Evolutionary conservation across 2,329 filamentous ascomycete genomes (phyloP), one percentile per base, ranked within the genome.

Genomic region (Exophiala spinifera): DNA sequence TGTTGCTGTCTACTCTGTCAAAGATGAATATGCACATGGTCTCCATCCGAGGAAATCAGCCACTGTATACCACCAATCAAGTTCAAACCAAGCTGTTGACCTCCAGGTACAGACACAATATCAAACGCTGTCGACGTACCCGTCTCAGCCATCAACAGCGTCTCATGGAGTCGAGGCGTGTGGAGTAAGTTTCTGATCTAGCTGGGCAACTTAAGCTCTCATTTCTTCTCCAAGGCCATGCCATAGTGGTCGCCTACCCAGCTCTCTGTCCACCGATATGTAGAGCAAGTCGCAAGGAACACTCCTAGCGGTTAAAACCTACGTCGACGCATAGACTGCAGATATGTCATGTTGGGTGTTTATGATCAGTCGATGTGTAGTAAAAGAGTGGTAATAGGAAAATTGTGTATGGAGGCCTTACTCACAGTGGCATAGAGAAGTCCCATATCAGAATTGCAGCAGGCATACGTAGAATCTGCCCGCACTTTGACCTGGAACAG

Each of bases 271-370:
- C 33, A 61, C 45, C 59, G 59, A 43, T n/a, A 33, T 13, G 15
- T 8, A 14, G 25, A 6, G 31, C 43, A 19, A 47, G 54, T 21
- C 20, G 11, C 36, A 28, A 7, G 13, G 19, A 31, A 23, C 20
- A 5, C 14, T 6, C 7, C 7, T 15, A 37, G 21, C 14, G 11
- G 28, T 11, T 40, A 14, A 45, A 23, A 55, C 57, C 7, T 52
- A 60, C 57, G 2, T 63, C 57, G 31, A 58, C 50, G 59, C 61
- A 63, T 52, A n/a, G 59, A 61, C 45, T 61, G 44, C 36, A 57
- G 34, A 51, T 60, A 60, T 11, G 51, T 47, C 61, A 63, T 63
- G 5, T 20, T 53, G 49, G 20, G 8, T 44, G 14, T 6, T 6
- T 28, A 13, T 23, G 15, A 8, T 20, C n/a, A 25, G 23, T 25